Evolutionary conservation across 2,329 filamentous ascomycete genomes (phyloP), one percentile per base, ranked within the genome.

Genomic region (Chalaropsis ovoidea): DNA sequence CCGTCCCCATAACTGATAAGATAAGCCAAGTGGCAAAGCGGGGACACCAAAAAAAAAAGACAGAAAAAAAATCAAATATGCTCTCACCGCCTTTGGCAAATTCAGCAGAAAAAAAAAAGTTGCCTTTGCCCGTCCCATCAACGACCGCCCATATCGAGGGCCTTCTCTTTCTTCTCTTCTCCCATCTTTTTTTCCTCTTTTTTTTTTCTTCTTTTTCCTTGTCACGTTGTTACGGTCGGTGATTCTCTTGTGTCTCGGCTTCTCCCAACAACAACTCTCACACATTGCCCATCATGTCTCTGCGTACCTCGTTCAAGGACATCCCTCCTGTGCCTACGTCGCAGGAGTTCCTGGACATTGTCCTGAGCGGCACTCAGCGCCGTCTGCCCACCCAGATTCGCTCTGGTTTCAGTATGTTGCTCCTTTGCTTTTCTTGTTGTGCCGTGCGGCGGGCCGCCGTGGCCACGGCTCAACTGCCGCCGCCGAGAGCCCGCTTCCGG

Each of bases 311-410:
- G 65, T 86, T 84, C 84, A 87, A 86, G 75, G 86, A 89, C 74
- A 95, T 95, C 72, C 86, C 88, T 69, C 90, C 90, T 70, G 90
- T 95, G 70, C 93, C 93, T 67, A 95, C 89, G 72, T 87, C 87
- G 76, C 88, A 95, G 80, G 94, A 99, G 78, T 97, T 99, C 74
- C 82, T 99, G 72, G 94, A 99, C 77, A 96, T 99, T 75, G 92
- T 97, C 70, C 83, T 99, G 72, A 95, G 89, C 73, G 83, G 94
- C 71, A 96, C 91, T 3, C 93, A 97, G 81, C 84, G 93, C 74
- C 87, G 93, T 69, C 81, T 99, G 69, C 94, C 94, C 15, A 99
- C 91, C 61, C 91, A 96, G 80, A 97, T 99, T 74, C 86, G 94
- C 72, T 85, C 92, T 49, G 94, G 94, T 67, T 99, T 99, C 82